Evolutionary conservation across 441 rosid genomes (phyloP), one percentile per base, ranked within the genome.

Genomic region (Gossypium trilobum): DNA sequence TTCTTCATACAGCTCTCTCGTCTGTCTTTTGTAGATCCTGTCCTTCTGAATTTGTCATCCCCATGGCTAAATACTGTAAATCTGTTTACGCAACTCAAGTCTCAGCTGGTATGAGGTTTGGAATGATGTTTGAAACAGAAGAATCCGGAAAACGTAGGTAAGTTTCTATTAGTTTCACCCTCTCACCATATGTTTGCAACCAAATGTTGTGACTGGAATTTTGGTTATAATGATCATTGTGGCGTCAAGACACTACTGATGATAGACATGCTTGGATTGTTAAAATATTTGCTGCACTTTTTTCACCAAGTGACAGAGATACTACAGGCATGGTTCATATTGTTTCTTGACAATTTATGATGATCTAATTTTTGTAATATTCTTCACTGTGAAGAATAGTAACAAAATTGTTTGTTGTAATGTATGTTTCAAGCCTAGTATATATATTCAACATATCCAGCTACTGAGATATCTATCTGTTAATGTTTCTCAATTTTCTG

Each of bases 91-190:
- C 95, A 9, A 86, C 94, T 73, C 96, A 91, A 78, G 83, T 94
- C 70, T 92, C 99, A 2, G 87, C 83, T 74, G 97, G 99, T 55
- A 94, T 94, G 99, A 86, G 99, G 78, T 92, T 94, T 70, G 99
- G 99, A 48, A 94, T 92, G 99, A 92, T 94, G 99, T 94, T 92
- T 80, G 99, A 94, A 79, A 94, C 97, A 1, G 97, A 94, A 65
- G 99, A 94, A 76, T 90, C 97, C 0, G 91, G 91, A 51, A 94
- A 92, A 73, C 91, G 97, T 57, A 86, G 97, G 98, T 89, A 76
- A 77, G 64, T 22, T 54, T 77, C 68, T 19, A 2, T 13, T 68
- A 8, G 19, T 25, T 58, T 51, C 11, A 36, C 8, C 17, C 61
- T 33, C 68, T 61, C 55, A 17, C 42, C 16, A 20, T 29, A 27